Base-by-base conservation (phyloP, 257 asterid species). In the Solanum etuberosum region DNA sequence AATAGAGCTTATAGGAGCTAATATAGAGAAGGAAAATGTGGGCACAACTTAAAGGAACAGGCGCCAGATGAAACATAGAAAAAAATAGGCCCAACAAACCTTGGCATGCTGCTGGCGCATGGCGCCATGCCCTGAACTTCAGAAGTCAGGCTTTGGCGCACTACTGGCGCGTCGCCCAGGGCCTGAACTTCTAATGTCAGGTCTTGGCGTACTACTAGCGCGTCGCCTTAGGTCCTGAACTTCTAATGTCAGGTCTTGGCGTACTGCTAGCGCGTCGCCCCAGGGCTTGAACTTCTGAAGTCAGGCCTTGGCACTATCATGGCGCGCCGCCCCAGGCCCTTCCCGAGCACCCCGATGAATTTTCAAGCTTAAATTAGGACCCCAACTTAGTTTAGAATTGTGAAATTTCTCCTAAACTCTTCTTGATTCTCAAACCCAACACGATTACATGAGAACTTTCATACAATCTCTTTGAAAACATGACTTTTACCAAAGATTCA, bases 241-340 rank as follows among this genome's bases (percentile, higher is more conserved):
- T 51, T 18, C n/a, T 51, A 9, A 51, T 16, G 23, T 51, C 9
- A 51, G 2, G 6, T 23, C 4, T 51, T 51, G 61, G 23, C 4
- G n/a, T n/a, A n/a, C n/a, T 1, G 7, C 7, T 46, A 46, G n/a
- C 1, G 4, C 4, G 4, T 51, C 61, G 0, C 9, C 9, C 61
- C 1, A 51, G 1, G 61, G 61, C 61, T 1, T 51, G n/a, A 51
- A 16, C 9, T 51, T 18, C n/a, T 51, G 23, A 51, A 51, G 23
- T 51, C 9, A 51, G 2, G 6, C 61, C 4, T 51, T 51, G 61
- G 23, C 4, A 9, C 21, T 51, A 51, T 6, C n/a, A 51, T 51
- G n/a, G 61, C 1, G 61, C 4, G 23, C n/a, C 23, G 9, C 61
- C 61, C 61, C 9, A 51, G 9, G 4, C 7, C 9, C 23, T 51